phyloP scores from a whole-genome alignment of 306 rosid species.

The Delonix regia region DNA sequence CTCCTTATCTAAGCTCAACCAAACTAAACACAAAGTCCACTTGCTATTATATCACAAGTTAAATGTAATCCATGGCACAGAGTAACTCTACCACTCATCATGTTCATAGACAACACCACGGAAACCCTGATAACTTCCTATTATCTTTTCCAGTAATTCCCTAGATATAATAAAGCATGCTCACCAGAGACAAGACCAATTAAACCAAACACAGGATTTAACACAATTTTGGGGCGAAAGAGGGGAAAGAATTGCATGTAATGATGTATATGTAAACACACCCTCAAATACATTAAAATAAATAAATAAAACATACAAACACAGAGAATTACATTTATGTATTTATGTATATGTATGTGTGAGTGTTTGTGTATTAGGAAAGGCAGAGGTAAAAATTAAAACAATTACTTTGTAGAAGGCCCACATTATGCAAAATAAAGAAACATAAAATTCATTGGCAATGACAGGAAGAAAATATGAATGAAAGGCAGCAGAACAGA shows the following conservation, averaged over 20 bases:
- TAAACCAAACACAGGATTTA: conserved; percentile 10
- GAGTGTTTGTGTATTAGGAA: neutral
- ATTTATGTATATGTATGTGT: too few species aligned
- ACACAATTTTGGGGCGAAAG: neutral
- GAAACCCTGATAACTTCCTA: conserved; percentile 6
- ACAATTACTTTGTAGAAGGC: conserved; percentile 27
- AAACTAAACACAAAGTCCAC: conserved; percentile 16
- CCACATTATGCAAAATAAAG: conserved; percentile 1
- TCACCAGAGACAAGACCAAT: neutral
- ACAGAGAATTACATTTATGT: neutral
- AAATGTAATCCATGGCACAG: conserved; percentile 7
- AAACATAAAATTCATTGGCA: neutral
- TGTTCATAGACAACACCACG: conserved; percentile 16
- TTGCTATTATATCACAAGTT: conserved; percentile 13
- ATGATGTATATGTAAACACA: conserved; percentile 6
- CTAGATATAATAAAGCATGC: conserved; percentile 11
- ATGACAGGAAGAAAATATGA: neutral
- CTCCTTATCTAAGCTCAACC: conserved; percentile 19
- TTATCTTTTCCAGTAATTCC: conserved; percentile 31
- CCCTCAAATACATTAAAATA: neutral
- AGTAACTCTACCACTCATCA: conserved; percentile 22
- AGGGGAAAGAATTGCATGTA: neutral
- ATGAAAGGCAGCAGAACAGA: conserved; percentile 23
- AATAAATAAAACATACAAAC: neutral
- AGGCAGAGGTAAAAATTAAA: neutral